These are phyloP conservation scores for Casuarina equisetifolia DNA, from an alignment of 306 rosid species.

Conservation along the genomic window DNA sequence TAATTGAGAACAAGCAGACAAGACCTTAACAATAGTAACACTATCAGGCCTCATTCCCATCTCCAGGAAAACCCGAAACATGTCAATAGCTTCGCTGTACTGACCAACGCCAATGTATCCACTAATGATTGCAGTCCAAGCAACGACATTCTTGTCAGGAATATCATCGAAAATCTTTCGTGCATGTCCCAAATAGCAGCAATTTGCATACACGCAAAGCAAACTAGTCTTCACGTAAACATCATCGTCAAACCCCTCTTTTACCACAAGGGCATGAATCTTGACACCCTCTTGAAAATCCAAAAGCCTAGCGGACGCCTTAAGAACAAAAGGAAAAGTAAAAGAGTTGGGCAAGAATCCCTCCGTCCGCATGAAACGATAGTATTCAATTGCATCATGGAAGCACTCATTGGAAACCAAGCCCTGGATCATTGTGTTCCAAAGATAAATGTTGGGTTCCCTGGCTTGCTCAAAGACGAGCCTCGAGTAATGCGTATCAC, in stretches of 20 bases:
- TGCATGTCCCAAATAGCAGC: slow-evolving; percentile 3
- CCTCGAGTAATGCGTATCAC: neutral
- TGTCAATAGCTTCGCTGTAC: slow-evolving; percentile 5
- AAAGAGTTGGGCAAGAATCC: slow-evolving; percentile 4
- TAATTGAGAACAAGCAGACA: slow-evolving; percentile 25
- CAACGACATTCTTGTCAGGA: slow-evolving; percentile 1
- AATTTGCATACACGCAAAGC: neutral
- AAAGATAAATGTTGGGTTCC: slow-evolving; percentile 12
- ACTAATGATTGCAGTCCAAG: slow-evolving; percentile 14
- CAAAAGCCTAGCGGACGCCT: slow-evolving; percentile 13
- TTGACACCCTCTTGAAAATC: neutral
- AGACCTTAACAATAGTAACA: slow-evolving; percentile 1
- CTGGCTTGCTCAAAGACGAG: neutral
- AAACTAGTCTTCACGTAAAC: slow-evolving; percentile 12
- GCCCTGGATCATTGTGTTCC: slow-evolving; percentile 5
- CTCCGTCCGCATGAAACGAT: neutral
- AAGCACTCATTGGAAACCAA: slow-evolving; percentile 7
- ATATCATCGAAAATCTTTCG: neutral
- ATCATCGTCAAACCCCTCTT: neutral
- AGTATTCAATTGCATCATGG: neutral
- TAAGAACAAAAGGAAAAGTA: slow-evolving; percentile 8
- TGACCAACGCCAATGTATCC: slow-evolving; percentile 8
- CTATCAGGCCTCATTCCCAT: slow-evolving; percentile 5
- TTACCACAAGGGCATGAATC: slow-evolving; percentile 8
- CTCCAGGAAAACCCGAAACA: slow-evolving; percentile 1